Conservation (phyloP, 176 grass and related monocot genomes). For the Cenchrus americanus region DNA sequence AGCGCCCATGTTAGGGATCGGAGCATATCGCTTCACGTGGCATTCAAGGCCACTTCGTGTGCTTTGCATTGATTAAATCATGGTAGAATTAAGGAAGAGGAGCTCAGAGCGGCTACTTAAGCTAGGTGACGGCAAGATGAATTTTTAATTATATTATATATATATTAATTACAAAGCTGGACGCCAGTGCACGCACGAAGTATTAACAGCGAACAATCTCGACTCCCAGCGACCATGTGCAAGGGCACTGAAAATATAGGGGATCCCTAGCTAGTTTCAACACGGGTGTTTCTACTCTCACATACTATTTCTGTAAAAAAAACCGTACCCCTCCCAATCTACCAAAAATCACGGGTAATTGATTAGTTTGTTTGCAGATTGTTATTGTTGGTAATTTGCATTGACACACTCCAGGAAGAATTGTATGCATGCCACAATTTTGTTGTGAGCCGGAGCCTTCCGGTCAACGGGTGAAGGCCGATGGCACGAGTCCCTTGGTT, state of each 20-base stretch:
- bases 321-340: no score
- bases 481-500: no score
- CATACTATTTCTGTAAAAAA: no score
- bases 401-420: no score
- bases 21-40: conserved; percentile 49
- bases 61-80: conserved; percentile 20
- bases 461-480: no score
- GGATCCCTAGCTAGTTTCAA: background rate
- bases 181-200: conserved; percentile 13
- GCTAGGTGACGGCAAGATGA: background rate
- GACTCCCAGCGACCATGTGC: background rate
- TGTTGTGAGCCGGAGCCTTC: no score
- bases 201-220: background rate
- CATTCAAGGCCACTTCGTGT: conserved; percentile 60
- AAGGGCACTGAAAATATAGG: background rate
- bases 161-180: background rate
- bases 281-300: background rate
- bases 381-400: no score
- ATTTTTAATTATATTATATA: background rate
- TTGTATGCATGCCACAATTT: no score
- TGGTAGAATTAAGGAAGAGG: background rate
- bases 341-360: no score
- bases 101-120: background rate
- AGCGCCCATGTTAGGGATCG: conserved; percentile 26
- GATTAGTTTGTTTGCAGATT: no score